These are phyloP conservation scores for Leptodontidium sp. DNA, from an alignment of 2,329 filamentous ascomycete genomes.

Conservation along the genomic window DNA sequence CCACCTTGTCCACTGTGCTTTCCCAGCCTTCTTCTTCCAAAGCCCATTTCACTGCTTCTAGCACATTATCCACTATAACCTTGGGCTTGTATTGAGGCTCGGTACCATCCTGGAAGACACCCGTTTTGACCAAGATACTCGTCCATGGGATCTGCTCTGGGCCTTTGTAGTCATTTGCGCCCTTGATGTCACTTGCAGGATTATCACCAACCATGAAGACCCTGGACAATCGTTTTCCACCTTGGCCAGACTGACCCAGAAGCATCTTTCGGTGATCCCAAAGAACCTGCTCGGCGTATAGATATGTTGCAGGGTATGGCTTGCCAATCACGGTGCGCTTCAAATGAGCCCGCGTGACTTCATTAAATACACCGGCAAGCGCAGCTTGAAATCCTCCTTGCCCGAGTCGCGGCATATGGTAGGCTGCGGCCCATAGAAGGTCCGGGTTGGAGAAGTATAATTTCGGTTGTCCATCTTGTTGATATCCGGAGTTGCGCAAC, in stretches of 20 bases:
- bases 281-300: constrained; percentile 81
- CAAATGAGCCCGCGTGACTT: constrained; percentile 69
- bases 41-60: constrained; percentile 80
- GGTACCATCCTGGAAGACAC: constrained; percentile 70
- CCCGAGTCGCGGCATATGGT: constrained; percentile 85
- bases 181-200: constrained; percentile 87
- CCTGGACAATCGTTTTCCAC: constrained; percentile 60
- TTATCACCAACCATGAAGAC: constrained; percentile 98
- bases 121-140: constrained; percentile 80
- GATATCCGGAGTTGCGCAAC: constrained; percentile 80
- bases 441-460: constrained; percentile 93
- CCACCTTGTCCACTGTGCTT: constrained; percentile 1
- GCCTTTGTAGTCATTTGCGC: constrained; percentile 80
- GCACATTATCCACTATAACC: constrained; percentile 76
- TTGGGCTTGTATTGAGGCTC: constrained; percentile 68
- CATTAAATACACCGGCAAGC: constrained; percentile 79
- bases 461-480: constrained; percentile 79
- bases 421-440: constrained; percentile 85
- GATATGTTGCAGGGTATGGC: constrained; percentile 79
- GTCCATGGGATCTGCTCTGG: constrained; percentile 76
- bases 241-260: constrained; percentile 33
- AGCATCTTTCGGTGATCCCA: constrained; percentile 59
- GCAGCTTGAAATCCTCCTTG: constrained; percentile 91
- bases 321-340: constrained; percentile 81
- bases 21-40: constrained; percentile 59